Evolutionary conservation across 1,284 basidiomycete species (phyloP), one percentile per base, ranked within the genome.

Genomic region (Omphalotus olearius): DNA sequence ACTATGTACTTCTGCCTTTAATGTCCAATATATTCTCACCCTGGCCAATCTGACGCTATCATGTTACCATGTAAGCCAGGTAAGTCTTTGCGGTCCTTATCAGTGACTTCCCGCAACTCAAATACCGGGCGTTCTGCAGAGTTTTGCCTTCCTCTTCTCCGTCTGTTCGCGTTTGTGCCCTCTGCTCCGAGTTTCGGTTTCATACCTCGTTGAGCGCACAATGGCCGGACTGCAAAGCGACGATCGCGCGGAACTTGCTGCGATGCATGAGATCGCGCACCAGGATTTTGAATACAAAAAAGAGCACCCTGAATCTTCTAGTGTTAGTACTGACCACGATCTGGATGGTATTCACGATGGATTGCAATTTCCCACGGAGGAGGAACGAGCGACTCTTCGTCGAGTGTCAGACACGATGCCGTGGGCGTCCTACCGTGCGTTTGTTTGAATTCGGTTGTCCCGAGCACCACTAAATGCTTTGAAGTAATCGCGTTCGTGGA

Each of bases 401-500:
- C 79, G 80, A 28, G 79, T 91, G 5, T 62, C 83, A 7, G 86
- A 88, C 59, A 51, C 62, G 36, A 66, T 88, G 48, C 83, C 85
- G 5, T 85, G 80, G 87, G 74, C 62, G 54, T 83, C 81, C 26
- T 88, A 85, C 62, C 61, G 84, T 85, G 52, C 65, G 77, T 72
- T 52, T 50, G 3, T 41, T 41, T n/a, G n/a, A n/a, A n/a, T n/a
- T 20, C 50, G 23, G 51, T 20, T 23, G 23, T 23, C 23, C 2
- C 2, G 23, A 23, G n/a, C n/a, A n/a, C n/a, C n/a, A n/a, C n/a
- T n/a, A n/a, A 41, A 61, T 14, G 16, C 16, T 33, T 30, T 17
- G 5, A 50, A 87, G 83, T 87, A 52, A 86, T 91, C 44, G 86
- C 85, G 3, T 53, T 82, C 30, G 74, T 88, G 35, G 87, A 91